phyloP scores from a whole-genome alignment of 495 filamentous ascomycete species.

The Aspergillus cavernicola region DNA sequence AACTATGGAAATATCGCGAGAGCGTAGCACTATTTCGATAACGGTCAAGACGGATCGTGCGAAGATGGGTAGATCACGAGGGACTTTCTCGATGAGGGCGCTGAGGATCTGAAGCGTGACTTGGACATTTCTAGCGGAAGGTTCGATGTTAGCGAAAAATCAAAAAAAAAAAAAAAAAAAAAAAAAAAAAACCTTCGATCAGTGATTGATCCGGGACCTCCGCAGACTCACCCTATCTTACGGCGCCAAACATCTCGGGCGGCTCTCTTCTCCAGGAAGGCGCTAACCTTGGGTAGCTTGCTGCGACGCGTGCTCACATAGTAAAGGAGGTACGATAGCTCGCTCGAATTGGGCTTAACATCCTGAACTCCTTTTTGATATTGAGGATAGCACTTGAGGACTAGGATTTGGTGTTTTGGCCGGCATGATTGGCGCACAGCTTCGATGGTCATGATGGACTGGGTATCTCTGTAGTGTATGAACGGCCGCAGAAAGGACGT shows the following conservation, averaged over 20 bases:
- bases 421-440: constrained; percentile 62
- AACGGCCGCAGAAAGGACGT: not conserved
- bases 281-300: constrained; percentile 90
- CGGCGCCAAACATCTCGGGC: constrained; percentile 79
- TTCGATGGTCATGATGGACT: constrained; percentile 42
- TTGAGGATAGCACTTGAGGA: constrained; percentile 89
- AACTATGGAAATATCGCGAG: constrained; percentile 80
- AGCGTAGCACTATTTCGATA: constrained; percentile 70
- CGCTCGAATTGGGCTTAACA: constrained; percentile 88
- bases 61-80: constrained; percentile 84
- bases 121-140: constrained; percentile 70
- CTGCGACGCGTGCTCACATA: constrained; percentile 89
- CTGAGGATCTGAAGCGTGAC: constrained; percentile 86
- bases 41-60: constrained; percentile 75
- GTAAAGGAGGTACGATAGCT: constrained; percentile 92
- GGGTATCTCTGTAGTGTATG: not conserved
- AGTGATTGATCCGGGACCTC: not conserved
- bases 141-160: constrained; percentile 5
- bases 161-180: not conserved
- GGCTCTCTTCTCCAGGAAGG: constrained; percentile 86
- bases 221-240: constrained; percentile 68
- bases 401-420: constrained; percentile 89
- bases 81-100: constrained; percentile 85
- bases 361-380: constrained; percentile 85
- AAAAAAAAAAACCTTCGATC: not conserved